Percentiles rank a stretch among this genome's conserved stretches.
These are phyloP conservation scores for Rhodotorula diobovata DNA, from an alignment of 768 basidiomycete genomes.

Conservation along the genomic window DNA sequence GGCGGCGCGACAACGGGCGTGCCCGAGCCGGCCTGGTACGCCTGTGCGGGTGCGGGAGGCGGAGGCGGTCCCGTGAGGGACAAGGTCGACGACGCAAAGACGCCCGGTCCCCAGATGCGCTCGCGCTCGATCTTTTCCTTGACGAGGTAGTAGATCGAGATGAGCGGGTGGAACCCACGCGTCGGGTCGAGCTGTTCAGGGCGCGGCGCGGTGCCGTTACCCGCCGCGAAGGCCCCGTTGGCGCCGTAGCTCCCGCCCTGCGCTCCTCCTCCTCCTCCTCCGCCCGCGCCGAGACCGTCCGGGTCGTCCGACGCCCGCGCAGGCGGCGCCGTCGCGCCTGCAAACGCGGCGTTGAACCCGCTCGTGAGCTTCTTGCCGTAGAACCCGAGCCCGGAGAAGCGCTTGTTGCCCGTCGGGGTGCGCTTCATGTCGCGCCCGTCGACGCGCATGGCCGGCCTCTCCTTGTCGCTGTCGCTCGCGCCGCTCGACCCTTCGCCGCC, in stretches of 20 bases:
- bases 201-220: conserved; percentile 37
- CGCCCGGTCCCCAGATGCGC: conserved; percentile 83
- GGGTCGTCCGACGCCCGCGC: conserved; percentile 16
- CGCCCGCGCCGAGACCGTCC: not conserved
- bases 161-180: conserved; percentile 83
- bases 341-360: conserved; percentile 39
- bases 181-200: conserved; percentile 66
- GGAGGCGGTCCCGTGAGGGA: conserved; percentile 46
- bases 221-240: not conserved
- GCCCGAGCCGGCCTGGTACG: conserved; percentile 30
- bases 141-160: conserved; percentile 94
- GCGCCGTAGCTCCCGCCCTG: not conserved
- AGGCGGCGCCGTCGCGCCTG: conserved; percentile 18
- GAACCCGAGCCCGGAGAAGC: conserved; percentile 93
- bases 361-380: conserved; percentile 71
- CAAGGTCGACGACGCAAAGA: conserved; percentile 87
- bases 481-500: not conserved
- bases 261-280: no score
- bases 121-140: conserved; percentile 94
- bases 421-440: conserved; percentile 36
- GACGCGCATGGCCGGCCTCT: conserved; percentile 30
- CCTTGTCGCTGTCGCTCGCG: conserved; percentile 15
- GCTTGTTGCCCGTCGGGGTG: conserved; percentile 57
- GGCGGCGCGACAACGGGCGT: conserved; percentile 1
- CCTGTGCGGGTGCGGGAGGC: conserved; percentile 36